phyloP scores from a whole-genome alignment of 2,329 filamentous ascomycete genomes.

The Cercospora canescens region DNA sequence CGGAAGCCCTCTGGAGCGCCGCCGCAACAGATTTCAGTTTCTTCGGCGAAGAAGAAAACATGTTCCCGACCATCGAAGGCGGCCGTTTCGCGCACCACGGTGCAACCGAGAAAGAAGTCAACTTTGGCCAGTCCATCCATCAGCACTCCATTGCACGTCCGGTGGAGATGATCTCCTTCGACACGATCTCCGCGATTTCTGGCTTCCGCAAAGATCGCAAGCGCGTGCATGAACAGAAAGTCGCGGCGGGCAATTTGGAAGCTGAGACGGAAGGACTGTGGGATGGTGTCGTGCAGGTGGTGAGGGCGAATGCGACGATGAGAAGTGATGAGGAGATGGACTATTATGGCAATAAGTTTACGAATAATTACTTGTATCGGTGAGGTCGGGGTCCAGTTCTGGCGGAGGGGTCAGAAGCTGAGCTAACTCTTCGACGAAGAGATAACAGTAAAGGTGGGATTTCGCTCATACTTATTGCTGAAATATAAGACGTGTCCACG shows the following conservation, averaged over 20 bases:
- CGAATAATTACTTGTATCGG: slow-evolving; percentile 32
- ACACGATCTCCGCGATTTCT: slow-evolving; percentile 56
- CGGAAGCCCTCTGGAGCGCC: slow-evolving; percentile 60
- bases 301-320: slow-evolving; percentile 43
- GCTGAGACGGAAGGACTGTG: slow-evolving; percentile 57
- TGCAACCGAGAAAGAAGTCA: slow-evolving; percentile 29
- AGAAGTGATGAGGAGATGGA: slow-evolving; percentile 35
- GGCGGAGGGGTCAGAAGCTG: neutral
- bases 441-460: too few relatives aligned
- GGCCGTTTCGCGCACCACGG: slow-evolving; percentile 20
- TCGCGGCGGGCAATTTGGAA: slow-evolving; percentile 36
- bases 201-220: slow-evolving; percentile 56
- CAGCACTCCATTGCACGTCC: neutral
- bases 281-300: slow-evolving; percentile 59
- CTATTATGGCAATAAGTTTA: slow-evolving; percentile 37
- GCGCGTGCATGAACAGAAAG: slow-evolving; percentile 45
- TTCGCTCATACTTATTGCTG: too few relatives aligned
- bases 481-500: too few relatives aligned
- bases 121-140: slow-evolving; percentile 8
- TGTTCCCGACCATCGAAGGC: slow-evolving; percentile 30
- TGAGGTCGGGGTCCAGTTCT: slow-evolving; percentile 10
- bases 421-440: too few relatives aligned
- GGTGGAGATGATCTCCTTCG: slow-evolving; percentile 32
- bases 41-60: slow-evolving; percentile 56
- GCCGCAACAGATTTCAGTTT: slow-evolving; percentile 57